phyloP scores from a whole-genome alignment of 73 alveolate genomes.

The Stentor roeselii region DNA sequence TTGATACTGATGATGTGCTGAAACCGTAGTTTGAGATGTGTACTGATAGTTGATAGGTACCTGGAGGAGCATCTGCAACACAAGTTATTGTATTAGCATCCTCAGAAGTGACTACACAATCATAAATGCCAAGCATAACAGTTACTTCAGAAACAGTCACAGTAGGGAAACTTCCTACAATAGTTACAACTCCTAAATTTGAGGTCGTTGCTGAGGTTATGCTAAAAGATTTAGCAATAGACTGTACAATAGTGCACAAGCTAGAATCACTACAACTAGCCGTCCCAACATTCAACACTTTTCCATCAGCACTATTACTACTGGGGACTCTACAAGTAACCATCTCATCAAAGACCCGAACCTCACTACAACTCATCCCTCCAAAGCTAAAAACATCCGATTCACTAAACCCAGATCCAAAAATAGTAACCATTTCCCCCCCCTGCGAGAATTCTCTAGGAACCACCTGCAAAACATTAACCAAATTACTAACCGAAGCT shows the following conservation, averaged over 20 bases:
- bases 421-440: neutral
- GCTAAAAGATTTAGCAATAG: neutral
- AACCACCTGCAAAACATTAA: neutral
- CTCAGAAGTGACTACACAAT: neutral
- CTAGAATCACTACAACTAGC: neutral
- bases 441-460: slow-evolving; percentile 5
- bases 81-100: neutral
- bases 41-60: neutral
- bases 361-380: neutral
- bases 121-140: neutral
- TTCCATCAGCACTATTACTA: neutral
- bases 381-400: neutral
- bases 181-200: neutral
- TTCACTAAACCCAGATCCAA: neutral
- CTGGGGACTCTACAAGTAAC: neutral
- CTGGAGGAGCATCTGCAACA: neutral
- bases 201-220: neutral
- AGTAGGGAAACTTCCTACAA: neutral
- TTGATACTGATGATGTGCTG: neutral
- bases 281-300: neutral
- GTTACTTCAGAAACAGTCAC: neutral
- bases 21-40: neutral
- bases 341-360: neutral
- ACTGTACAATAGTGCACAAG: neutral
- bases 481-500: neutral